A percentile compares a stretch with the other conserved stretches of the same genome.
phyloP scores from a whole-genome alignment of 768 basidiomycete genomes.

The Podaxis carcinomalis region DNA sequence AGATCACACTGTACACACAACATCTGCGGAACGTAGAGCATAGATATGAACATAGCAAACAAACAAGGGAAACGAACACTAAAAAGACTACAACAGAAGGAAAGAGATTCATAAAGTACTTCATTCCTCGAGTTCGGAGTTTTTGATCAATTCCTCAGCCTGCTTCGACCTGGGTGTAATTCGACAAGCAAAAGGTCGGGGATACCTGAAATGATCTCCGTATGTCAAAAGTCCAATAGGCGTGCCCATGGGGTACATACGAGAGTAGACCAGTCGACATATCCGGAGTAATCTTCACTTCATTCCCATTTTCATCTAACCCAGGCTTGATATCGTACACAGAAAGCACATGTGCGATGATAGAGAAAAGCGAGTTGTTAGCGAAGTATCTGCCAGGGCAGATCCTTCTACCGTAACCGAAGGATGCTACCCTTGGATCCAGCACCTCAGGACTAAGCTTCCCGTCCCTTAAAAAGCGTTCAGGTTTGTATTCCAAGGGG shows the following conservation, averaged over 20 bases:
- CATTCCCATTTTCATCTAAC: constrained; percentile 17
- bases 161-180: not conserved
- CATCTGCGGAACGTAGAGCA: too few species aligned
- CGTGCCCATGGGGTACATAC: constrained; percentile 11
- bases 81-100: too few species aligned
- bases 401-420: constrained; percentile 27
- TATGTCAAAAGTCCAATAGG: not conserved
- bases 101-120: too few species aligned
- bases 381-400: constrained; percentile 22
- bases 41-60: too few species aligned
- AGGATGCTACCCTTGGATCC: constrained; percentile 23
- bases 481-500: constrained; percentile 24
- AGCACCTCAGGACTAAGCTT: constrained; percentile 19
- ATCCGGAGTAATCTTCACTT: constrained; percentile 15
- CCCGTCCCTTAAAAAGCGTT: constrained; percentile 23
- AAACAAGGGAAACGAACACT: too few species aligned
- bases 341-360: constrained; percentile 18
- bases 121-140: not conserved
- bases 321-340: constrained; percentile 22
- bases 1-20: too few species aligned
- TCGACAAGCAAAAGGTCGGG: not conserved
- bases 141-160: not conserved
- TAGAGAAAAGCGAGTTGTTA: constrained; percentile 18
- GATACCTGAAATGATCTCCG: not conserved
- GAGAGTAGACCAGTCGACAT: constrained; percentile 18